Evolutionary conservation across 169 alveolate genomes (phyloP).

Genomic region (Plasmodium berghei): DNA sequence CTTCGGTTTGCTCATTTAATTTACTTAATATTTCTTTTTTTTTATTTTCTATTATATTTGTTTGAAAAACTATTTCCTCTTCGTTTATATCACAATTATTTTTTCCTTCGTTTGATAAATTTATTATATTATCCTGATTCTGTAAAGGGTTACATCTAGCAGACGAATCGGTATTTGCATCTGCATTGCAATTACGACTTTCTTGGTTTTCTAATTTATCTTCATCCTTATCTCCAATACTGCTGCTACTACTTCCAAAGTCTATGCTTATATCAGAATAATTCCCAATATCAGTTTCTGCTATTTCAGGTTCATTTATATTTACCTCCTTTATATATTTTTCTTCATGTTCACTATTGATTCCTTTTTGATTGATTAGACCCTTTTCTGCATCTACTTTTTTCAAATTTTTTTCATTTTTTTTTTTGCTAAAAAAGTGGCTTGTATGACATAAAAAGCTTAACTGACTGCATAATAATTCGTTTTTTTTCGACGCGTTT

Average conservation of each 20-base stretch:
- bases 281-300: neutral
- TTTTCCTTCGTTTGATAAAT: neutral
- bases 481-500: constrained; percentile 47
- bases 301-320: neutral
- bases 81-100: neutral
- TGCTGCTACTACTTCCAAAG: too few species aligned
- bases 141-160: too few species aligned
- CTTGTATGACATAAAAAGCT: constrained; percentile 33
- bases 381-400: neutral
- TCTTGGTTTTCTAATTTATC: too few species aligned
- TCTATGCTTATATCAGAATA: neutral
- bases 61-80: neutral
- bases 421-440: constrained; percentile 16
- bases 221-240: too few species aligned
- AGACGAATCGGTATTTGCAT: too few species aligned
- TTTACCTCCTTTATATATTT: neutral
- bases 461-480: constrained; percentile 43
- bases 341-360: neutral
- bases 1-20: neutral
- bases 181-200: too few species aligned
- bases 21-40: constrained; percentile 31
- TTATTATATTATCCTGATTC: too few species aligned
- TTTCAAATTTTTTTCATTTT: too few species aligned
- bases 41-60: constrained; percentile 17
- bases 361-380: neutral